Evolutionary conservation across 805 yeast species (phyloP), one percentile per base, ranked within the genome.

Genomic region (Hanseniaspora occidentalis): DNA sequence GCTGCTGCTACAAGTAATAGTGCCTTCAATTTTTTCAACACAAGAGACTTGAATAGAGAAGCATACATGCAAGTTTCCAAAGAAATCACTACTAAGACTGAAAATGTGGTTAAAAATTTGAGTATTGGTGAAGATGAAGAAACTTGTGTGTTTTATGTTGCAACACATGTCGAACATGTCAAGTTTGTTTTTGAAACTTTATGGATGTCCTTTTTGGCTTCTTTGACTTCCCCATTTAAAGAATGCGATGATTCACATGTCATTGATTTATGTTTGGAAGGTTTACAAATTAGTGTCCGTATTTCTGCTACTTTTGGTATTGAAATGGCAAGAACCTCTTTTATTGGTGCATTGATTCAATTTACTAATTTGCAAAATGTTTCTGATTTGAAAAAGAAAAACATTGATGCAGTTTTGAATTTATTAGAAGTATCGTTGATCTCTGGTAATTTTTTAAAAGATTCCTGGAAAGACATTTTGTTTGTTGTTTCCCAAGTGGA

Each of bases 181-280:
- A 80, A 74, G 55, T 88, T 96, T 1, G 84, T 94, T 54, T 89
- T 92, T 62, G 96, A 89, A 51, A 84, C 84, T 14, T 65, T 83
- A 35, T 92, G 99, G 99, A 88, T 94, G 96, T 85, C 96, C 0
- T 74, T 92, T 37, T 68, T 92, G 48, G 97, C 97, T 6, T 96
- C 94, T 1, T 67, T 92, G 38, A 86, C 96, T 0, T 89, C 94
- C 3, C 94, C 96, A 5, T 86, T 88, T 65, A 85, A 81, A 54
- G 96, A 85, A 41, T 78, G 80, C 46, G 86, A 83, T 49, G 92
- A 84, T 49, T 71, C 69, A 17, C 85, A 79, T 41, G 71, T 81
- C 9, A 72, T 83, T 3, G 71, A 67, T 38, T 61, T 71, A 7
- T 79, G 96, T 49, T 62, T 92, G 40, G 95, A 84, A 47, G 98